Percentiles rank a stretch among this genome's conserved stretches.
Conservation (phyloP, 331 rosid genomes). For the Quercus phellos region DNA sequence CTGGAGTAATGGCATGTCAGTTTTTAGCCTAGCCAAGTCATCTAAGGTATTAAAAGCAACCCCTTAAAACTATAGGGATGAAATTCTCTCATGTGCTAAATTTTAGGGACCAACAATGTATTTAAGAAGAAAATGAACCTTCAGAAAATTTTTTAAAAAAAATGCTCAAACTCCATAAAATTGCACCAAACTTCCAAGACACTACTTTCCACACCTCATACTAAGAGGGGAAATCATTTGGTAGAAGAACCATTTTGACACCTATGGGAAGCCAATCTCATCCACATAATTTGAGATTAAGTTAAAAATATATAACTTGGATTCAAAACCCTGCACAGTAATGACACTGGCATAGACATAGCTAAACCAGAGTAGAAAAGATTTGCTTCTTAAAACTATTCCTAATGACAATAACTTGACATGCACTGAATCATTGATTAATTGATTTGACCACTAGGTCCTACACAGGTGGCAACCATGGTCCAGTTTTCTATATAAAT, state of each 20-base stretch:
- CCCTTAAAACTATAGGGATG: too few relatives aligned
- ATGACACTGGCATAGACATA: neutral
- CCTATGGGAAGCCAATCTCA: neutral
- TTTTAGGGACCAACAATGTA: too few relatives aligned
- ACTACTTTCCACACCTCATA: neutral
- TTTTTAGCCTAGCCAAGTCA: too few relatives aligned
- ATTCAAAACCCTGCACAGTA: neutral
- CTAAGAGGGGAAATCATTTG: neutral
- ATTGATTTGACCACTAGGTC: neutral
- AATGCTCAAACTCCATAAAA: neutral
- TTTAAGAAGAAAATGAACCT: neutral
- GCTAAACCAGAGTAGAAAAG: neutral
- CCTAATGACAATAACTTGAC: neutral
- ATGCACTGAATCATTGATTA: neutral
- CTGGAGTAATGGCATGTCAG: too few relatives aligned
- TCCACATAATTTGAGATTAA: neutral
- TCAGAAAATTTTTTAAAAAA: neutral
- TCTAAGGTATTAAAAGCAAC: too few relatives aligned
- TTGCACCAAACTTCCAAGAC: neutral
- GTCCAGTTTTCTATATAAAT: neutral
- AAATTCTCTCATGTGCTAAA: too few relatives aligned
- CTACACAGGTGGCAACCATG: neutral
- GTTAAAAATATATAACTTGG: neutral
- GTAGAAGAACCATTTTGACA: neutral
- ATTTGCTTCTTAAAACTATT: neutral